phyloP scores from a whole-genome alignment of 2,329 filamentous ascomycete species.

The Aspergillus sp. region DNA sequence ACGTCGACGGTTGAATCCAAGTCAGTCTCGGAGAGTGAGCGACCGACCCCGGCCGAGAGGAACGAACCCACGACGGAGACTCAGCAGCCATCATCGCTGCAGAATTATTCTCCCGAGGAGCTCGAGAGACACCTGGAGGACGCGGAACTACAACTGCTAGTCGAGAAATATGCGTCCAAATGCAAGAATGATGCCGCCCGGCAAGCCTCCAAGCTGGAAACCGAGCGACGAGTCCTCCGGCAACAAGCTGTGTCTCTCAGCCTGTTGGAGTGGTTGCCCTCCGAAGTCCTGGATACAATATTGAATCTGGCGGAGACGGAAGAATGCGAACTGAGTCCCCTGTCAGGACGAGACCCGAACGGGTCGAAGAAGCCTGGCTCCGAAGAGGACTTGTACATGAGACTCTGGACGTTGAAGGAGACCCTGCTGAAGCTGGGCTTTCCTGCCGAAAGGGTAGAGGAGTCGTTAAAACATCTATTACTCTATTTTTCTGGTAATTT shows the following conservation, averaged over 20 bases:
- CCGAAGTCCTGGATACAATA: constrained; percentile 74
- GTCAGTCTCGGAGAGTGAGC: constrained; percentile 30
- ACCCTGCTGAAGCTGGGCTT: constrained; percentile 70
- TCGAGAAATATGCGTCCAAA: constrained; percentile 80
- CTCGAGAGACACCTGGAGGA: constrained; percentile 86
- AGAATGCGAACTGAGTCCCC: constrained; percentile 35
- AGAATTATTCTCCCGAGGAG: constrained; percentile 74
- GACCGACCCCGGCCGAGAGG: constrained; percentile 20
- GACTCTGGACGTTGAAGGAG: constrained; percentile 80
- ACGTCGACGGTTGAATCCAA: constrained; percentile 27
- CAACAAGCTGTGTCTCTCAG: constrained; percentile 72
- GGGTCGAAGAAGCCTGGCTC: constrained; percentile 44
- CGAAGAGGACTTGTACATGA: constrained; percentile 75
- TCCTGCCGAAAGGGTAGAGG: constrained; percentile 58
- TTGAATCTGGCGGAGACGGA: constrained; percentile 58
- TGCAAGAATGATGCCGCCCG: constrained; percentile 75
- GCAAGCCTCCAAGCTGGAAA: constrained; percentile 75
- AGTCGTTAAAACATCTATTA: constrained; percentile 64
- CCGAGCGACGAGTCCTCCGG: constrained; percentile 78
- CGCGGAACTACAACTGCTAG: constrained; percentile 80
- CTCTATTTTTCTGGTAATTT: constrained; percentile 64
- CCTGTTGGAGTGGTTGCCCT: constrained; percentile 74
- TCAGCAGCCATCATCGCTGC: constrained; percentile 33
- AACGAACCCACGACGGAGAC: constrained; percentile 14
- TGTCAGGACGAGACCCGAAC: constrained; percentile 22